Base-by-base conservation (phyloP, 768 basidiomycete species). In the Boletus sensibilis region DNA sequence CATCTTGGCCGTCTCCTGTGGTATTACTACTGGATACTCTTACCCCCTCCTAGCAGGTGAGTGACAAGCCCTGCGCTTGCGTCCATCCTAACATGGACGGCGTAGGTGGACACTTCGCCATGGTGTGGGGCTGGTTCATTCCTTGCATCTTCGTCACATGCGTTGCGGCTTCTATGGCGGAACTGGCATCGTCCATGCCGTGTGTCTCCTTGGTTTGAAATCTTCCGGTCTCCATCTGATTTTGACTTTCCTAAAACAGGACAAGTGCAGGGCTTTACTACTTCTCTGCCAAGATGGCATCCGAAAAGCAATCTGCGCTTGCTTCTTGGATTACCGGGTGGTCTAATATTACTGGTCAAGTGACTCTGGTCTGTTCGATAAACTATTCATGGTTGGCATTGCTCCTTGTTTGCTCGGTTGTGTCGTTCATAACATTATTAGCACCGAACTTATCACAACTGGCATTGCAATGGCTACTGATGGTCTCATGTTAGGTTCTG, bases 321-420 rank as follows among this genome's bases (percentile, higher is more conserved):
- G 60, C 63, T 31, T 67, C 62, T 34, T 68, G 67, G 63, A 61
- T 68, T 47, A 68, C 67, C 7, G 68, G 67, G 45, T 70, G 68
- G 68, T 65, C 65, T n/a, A 68, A 68, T 25, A 51, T 68, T 14
- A 64, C 64, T 1, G 60, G 68, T 12, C 66, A 70, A 42, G 57
- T 66, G n/a, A 60, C 68, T 33, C 48, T 68, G 21, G 61, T 68
- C 21, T 70, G 61, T 16, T 70, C 66, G 3, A 64, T 66, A 18
- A 51, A 64, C 12, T 66, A 52, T 52, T 40, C 57, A 11, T 69
- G 66, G 68, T 67, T 16, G 6, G 34, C 55, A 29, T 37, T 25
- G 13, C 11, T 13, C 8, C 34, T 34, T 1, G 6, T 7, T 35
- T 25, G 11, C 44, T 16, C 38, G n/a, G 21, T 40, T 23, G 10